Percentiles rank a stretch among this genome's conserved stretches.
phyloP scores from a whole-genome alignment of 345 rosid genomes.

The Populus euphratica region DNA sequence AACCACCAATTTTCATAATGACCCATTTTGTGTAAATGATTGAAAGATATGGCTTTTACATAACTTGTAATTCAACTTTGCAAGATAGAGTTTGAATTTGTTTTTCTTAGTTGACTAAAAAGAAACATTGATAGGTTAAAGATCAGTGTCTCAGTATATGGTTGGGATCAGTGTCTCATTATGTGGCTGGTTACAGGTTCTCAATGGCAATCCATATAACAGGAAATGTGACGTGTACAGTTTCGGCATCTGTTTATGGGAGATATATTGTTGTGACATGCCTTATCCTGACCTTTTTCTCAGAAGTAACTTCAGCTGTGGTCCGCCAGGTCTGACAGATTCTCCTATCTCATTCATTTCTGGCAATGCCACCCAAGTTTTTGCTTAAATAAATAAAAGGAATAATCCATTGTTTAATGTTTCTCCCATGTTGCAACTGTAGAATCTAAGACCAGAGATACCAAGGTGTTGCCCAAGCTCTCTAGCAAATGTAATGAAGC shows the following conservation, averaged over 20 bases:
- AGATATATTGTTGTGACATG: constrained; percentile 98
- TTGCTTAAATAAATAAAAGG: not conserved
- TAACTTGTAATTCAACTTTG: not conserved
- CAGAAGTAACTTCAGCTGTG: constrained; percentile 95
- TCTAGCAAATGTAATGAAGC: constrained; percentile 84
- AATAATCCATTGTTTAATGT: not conserved
- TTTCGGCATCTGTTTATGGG: constrained; percentile 96
- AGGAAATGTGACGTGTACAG: constrained; percentile 97
- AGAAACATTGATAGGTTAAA: constrained; percentile 4
- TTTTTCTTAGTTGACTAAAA: not conserved
- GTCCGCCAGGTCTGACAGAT: constrained; percentile 68
- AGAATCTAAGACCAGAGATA: constrained; percentile 96
- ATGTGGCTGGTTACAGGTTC: constrained; percentile 55
- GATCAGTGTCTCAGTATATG: constrained; percentile 14
- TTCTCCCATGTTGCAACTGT: constrained; percentile 9
- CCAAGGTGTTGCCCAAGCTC: constrained; percentile 95
- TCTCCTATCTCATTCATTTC: not conserved
- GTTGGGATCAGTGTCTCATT: constrained; percentile 17
- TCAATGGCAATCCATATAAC: constrained; percentile 91
- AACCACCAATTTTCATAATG: not conserved
- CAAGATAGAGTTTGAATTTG: not conserved
- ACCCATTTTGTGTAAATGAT: not conserved
- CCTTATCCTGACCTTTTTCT: constrained; percentile 88
- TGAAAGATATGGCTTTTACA: not conserved
- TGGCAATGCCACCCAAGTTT: not conserved